Evolutionary conservation across 2,329 filamentous ascomycete genomes (phyloP).

Genomic region (Colletotrichum australisinense): DNA sequence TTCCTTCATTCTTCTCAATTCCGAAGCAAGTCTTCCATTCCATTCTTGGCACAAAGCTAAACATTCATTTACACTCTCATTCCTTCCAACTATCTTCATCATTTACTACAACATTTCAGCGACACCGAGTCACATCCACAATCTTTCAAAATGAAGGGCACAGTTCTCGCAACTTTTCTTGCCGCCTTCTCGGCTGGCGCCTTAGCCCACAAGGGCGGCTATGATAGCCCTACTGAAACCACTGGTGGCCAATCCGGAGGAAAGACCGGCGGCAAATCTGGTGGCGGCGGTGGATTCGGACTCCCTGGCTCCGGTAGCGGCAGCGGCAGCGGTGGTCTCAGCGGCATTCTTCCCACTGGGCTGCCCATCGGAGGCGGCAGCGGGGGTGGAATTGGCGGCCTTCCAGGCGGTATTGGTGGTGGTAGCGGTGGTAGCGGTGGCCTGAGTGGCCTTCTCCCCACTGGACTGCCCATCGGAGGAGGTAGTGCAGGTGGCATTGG

Average conservation of each 20-base stretch:
- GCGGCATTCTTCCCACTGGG: not conserved
- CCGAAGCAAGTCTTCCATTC: not conserved
- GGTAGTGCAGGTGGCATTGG: no score
- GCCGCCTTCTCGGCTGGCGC: slow-evolving; percentile 6
- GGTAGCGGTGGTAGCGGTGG: not conserved
- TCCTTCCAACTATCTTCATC: not conserved
- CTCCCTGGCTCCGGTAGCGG: not conserved
- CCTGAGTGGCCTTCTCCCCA: not conserved
- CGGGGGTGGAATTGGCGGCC: not conserved
- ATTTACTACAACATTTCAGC: not conserved
- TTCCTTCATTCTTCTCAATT: not conserved
- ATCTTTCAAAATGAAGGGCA: slow-evolving; percentile 17
- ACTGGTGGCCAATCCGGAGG: not conserved
- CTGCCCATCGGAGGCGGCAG: not conserved
- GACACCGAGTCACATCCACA: not conserved
- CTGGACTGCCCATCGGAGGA: not conserved
- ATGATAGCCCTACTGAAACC: not conserved
- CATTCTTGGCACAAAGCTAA: not conserved
- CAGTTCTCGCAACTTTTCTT: not conserved
- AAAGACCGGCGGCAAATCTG: no score
- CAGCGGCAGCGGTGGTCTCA: no score
- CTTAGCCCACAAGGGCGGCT: not conserved
- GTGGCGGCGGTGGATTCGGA: not conserved
- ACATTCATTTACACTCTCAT: not conserved
- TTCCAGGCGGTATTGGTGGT: not conserved